Evolutionary conservation across 768 basidiomycete species (phyloP), one percentile per base, ranked within the genome.

Genomic region (Lactifluus piperatus): DNA sequence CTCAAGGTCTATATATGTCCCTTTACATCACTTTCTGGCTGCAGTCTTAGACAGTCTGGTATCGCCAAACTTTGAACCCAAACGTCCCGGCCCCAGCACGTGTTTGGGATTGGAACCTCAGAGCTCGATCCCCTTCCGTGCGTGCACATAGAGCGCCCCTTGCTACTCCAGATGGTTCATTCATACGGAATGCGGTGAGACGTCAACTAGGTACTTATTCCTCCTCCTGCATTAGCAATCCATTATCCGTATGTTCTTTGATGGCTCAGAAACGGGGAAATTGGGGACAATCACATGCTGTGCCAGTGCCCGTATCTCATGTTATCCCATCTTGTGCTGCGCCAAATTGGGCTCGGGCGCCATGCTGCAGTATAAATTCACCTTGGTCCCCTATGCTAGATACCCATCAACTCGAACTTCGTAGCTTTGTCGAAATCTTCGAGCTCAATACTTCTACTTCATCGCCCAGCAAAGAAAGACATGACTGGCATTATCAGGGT

Each of bases 281-380:
- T 14, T 20, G 24, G 10, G 22, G 65, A 43, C 54, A 54, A 60
- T 45, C 54, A 48, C 48, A 54, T 62, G 50, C 47, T 27, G 13
- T 18, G n/a, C n/a, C 30, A 4, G 30, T 13, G 43, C 45, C 13
- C 47, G 6, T 46, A 13, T 22, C 8, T 55, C 48, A 51, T 9
- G 20, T 44, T 43, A 11, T 36, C 36, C 47, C 29, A 0, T 26
- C 24, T 57, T 57, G 48, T 16, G 24, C 18, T 29, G 22, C 2
- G 44, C 14, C 48, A n/a, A 36, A n/a, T 51, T 18, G n/a, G 14
- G 34, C n/a, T 41, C 18, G 26, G n/a, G 36, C 32, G 29, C 34
- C 18, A n/a, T 37, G 10, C 34, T 5, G n/a, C 2, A 16, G 27
- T 60, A 60, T 56, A 60, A 60, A 2, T 43, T 49, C 45, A 39